Evolutionary conservation across 2,329 filamentous ascomycete genomes (phyloP), one percentile per base, ranked within the genome.

Genomic region (Grosmannia huntii): DNA sequence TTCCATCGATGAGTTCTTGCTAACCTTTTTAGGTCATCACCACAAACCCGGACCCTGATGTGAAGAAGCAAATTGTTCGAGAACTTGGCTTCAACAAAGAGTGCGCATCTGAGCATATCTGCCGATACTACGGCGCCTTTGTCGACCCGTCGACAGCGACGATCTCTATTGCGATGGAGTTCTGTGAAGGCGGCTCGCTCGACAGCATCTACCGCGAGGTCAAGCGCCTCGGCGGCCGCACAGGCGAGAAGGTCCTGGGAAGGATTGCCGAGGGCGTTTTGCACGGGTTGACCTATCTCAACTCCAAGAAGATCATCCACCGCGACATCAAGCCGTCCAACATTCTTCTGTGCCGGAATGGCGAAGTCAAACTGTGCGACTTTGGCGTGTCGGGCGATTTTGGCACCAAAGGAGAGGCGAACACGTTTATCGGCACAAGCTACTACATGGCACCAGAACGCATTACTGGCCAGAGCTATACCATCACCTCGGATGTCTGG

Each of bases 361-460:
- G 94, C 38, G 88, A 95, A 66, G 92, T 99, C 64, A 99, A 99
- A 74, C 83, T 99, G 19, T 99, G 94, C 74, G 94, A 99, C 74
- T 99, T 99, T 70, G 94, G 94, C 65, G 94, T 99, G 53, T 95
- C 89, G 60, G 94, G 94, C 64, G 94, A 97, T 71, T 97, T 97
- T 68, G 95, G 94, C 63, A 99, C 94, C 55, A 97, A 99, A 72
- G 94, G 94, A 57, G 94, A 97, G 70, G 94, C 94, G 63, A 96
- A 97, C 71, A 99, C 94, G 0, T 99, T 99, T 68, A 99, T 99
- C 68, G 94, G 94, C 62, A 99, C 94, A 14, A 95, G 89, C 61
- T 99, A 97, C 71, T 99, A 99, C 76, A 99, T 99, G 94, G 94
- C 94, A 4, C 94, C 94, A 0, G 94, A 99, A 72, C 87, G 94